Evolutionary conservation across 2,329 filamentous ascomycete species (phyloP), one percentile per base, ranked within the genome.

Genomic region (Tolypocladium cylindrosporum): DNA sequence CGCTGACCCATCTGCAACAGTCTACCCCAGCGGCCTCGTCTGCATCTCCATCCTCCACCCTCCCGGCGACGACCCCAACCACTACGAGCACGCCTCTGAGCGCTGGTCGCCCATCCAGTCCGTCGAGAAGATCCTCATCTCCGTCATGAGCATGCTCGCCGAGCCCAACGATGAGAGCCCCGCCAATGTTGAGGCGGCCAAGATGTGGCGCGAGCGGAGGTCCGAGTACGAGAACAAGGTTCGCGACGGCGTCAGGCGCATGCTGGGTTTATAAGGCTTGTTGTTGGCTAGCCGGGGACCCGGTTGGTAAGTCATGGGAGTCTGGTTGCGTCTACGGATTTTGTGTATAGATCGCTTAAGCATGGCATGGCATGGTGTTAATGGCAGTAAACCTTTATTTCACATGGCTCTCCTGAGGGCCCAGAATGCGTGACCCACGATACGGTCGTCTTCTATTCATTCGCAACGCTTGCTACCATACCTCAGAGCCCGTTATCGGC

Each of bases 21-120:
- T 97, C 56, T 97, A 97, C 72, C 83, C 88, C 19, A 93, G 88
- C 71, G 93, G 93, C 62, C 83, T 93, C 21, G 94, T 97, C 66
- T 97, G 93, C 77, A 97, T 97, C 69, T 96, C 90, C n/a, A 97
- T 97, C 76, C 86, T 97, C 2, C 93, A 97, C 74, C 88, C 93
- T 3, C 93, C 93, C 3, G 93, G 94, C 67, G 93, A 97, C 75
- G 93, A 97, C 74, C 94, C 94, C 57, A 97, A 97, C 77, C 92
- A 96, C 78, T 97, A 97, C 81, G 93, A 97, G 75, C 90, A 93
- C 67, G 93, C 94, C 9, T 91, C 89, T 1, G 94, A 97, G 78
- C 87, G 93, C 62, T 97, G 93, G 93, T 93, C 89, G 36, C 93
- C 93, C 14, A 96, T 97, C 62, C 94, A 97, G 77, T 94, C 89